Conservation (phyloP, 2,329 filamentous ascomycete species). For the Septoria petroselini region DNA sequence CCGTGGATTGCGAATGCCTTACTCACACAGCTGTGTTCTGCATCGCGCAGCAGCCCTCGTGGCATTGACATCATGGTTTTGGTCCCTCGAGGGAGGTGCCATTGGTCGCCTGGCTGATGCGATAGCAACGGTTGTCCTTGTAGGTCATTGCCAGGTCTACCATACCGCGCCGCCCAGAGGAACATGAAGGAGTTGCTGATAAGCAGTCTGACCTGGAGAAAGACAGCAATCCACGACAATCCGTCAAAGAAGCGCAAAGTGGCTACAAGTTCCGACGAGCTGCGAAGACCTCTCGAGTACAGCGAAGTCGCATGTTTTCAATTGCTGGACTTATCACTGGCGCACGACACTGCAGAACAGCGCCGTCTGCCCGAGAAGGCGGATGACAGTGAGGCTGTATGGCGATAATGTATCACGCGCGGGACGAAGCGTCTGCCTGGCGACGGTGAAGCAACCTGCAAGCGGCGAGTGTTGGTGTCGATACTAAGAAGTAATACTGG, state of each 20-base stretch:
- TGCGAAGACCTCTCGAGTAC: conserved; percentile 31
- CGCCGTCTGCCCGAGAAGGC: conserved; percentile 39
- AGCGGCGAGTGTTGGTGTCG: conserved; percentile 41
- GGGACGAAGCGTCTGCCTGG: conserved; percentile 33
- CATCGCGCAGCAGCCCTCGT: no score
- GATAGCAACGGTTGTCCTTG: not conserved
- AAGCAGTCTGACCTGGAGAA: not conserved
- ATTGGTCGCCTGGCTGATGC: not conserved
- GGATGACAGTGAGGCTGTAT: conserved; percentile 34
- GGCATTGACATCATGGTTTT: conserved; percentile 1
- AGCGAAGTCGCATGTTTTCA: conserved; percentile 30
- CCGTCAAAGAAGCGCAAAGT: conserved; percentile 17
- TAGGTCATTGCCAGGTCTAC: not conserved
- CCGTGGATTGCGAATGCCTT: no score
- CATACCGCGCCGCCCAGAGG: not conserved
- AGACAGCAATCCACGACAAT: not conserved
- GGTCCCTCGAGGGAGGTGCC: not conserved
- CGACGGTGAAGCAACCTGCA: conserved; percentile 37
- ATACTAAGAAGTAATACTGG: not conserved
- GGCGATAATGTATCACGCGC: conserved; percentile 39
- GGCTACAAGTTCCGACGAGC: conserved; percentile 29
- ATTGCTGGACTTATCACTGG: conserved; percentile 38
- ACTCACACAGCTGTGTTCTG: no score
- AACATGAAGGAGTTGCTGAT: not conserved
- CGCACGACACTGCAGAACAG: conserved; percentile 31